Conservation (phyloP, 768 basidiomycete genomes). For the Boletus sensibilis region DNA sequence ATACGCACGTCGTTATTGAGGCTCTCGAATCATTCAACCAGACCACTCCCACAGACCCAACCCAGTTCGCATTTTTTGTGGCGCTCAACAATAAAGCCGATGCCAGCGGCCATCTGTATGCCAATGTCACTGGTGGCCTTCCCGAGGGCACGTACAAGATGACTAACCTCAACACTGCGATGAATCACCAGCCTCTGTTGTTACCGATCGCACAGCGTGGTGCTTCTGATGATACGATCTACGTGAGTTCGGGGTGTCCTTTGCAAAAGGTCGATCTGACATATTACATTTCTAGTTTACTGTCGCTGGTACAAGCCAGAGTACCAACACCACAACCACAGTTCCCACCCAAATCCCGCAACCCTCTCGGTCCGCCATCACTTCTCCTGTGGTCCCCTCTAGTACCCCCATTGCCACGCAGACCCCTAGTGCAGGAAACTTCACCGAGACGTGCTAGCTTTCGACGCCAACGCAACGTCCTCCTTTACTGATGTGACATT, state of each 20-base stretch:
- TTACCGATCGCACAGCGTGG: constrained; percentile 42
- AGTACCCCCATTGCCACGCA: background rate
- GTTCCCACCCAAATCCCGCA: background rate
- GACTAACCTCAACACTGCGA: constrained; percentile 42
- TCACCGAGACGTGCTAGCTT: constrained; percentile 3
- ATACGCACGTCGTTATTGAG: constrained; percentile 64
- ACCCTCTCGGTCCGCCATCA: constrained; percentile 2
- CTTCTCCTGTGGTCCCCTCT: background rate
- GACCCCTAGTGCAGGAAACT: background rate
- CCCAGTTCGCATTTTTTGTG: constrained; percentile 58
- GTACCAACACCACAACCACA: constrained; percentile 13
- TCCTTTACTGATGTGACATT: background rate
- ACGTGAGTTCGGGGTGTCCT: constrained; percentile 23
- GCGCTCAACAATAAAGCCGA: constrained; percentile 46
- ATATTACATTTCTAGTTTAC: constrained; percentile 22
- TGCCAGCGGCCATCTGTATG: constrained; percentile 43
- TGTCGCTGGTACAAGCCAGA: constrained; percentile 15
- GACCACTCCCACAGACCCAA: constrained; percentile 49
- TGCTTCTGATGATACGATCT: constrained; percentile 41
- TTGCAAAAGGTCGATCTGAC: constrained; percentile 3
- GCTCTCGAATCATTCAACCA: constrained; percentile 45
- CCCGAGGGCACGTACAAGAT: constrained; percentile 51
- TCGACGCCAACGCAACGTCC: background rate
- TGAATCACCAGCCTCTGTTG: constrained; percentile 45
- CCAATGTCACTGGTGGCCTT: constrained; percentile 52